Base-by-base conservation (phyloP, 331 rosid genomes). In the Telfairia occidentalis region DNA sequence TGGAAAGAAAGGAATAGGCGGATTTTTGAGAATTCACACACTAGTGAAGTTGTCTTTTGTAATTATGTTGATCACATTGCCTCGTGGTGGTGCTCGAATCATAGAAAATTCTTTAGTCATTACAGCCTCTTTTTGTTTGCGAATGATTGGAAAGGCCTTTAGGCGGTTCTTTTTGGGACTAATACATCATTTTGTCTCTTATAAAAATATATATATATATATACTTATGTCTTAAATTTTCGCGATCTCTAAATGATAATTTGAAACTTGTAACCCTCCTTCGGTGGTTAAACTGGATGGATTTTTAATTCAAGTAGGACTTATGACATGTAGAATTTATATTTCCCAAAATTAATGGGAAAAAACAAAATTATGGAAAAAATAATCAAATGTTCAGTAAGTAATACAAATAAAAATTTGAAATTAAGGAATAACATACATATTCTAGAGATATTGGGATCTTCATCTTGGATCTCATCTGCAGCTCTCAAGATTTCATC, bases 401-500 rank as follows among this genome's bases (percentile, higher is more conserved):
- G 43, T 15, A 40, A 35, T 35, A 54, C 49, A 34, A 73, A 18
- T 9, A 24, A 10, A 32, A 61, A 35, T 13, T 24, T 15, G 7
- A 54, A n/a, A 69, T 8, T 21, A 77, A 50, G 0, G 55, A 59
- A 59, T 40, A 75, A 77, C 87, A 57, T 85, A 94, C 98, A 81
- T 49, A 94, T 91, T 84, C 98, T 87, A 21, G 97, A 80, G 60
- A 94, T 70, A 67, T 73, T 90, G 53, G 98, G 97, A 84, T 87
- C 89, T 19, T 87, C 92, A n/a, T 87, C 92, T 86, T 95, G 96
- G 78, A 95, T 95, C 86, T 90, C 97, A 83, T 95, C 98, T 9
- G 98, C 98, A 81, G 84, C 97, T 85, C 93, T 86, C 71, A 95
- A 80, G 84, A 91, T 95, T 80, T 91, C 98, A 86, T 91, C 98